These are phyloP conservation scores for Actinomucor elegans DNA, from an alignment of 371 early-diverging fungal species.

Conservation along the genomic window DNA sequence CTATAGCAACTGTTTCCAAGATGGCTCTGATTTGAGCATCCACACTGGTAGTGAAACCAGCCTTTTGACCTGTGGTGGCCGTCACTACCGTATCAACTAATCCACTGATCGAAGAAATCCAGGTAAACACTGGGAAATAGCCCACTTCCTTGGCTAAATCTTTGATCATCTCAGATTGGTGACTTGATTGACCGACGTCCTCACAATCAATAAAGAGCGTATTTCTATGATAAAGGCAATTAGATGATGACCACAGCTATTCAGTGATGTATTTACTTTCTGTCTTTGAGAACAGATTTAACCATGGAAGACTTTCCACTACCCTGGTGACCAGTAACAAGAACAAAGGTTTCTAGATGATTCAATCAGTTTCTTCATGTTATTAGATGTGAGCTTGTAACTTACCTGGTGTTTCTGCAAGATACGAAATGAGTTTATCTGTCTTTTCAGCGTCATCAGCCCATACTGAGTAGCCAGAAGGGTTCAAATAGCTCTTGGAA, in stretches of 20 bases:
- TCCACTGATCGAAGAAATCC: conserved; percentile 65
- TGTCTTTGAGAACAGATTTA: conserved; percentile 50
- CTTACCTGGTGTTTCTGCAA: conserved; percentile 70
- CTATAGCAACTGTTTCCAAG: conserved; percentile 58
- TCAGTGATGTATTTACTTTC: conserved; percentile 28
- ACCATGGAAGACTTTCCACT: conserved; percentile 62
- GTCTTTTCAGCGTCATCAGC: conserved; percentile 63
- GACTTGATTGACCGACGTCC: conserved; percentile 70
- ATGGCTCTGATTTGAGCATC: conserved; percentile 64
- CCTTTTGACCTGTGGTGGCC: conserved; percentile 86
- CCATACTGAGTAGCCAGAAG: conserved; percentile 42
- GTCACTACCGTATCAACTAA: conserved; percentile 78
- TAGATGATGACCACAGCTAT: not conserved
- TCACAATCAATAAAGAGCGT: conserved; percentile 81
- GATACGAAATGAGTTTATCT: conserved; percentile 56
- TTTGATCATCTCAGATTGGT: conserved; percentile 68
- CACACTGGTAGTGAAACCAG: conserved; percentile 64
- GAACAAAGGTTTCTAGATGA: conserved; percentile 55
- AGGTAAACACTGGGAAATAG: conserved; percentile 84
- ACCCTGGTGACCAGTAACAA: conserved; percentile 63
- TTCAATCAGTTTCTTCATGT: not conserved
- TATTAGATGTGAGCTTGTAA: not conserved
- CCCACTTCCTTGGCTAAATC: conserved; percentile 74
- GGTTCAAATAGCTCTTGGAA: not conserved
- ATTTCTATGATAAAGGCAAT: conserved; percentile 38